A percentile compares a stretch with the other conserved stretches of the same genome.
Evolutionary conservation across 2,329 filamentous ascomycete genomes (phyloP).

Genomic region (Colletotrichum sp.): DNA sequence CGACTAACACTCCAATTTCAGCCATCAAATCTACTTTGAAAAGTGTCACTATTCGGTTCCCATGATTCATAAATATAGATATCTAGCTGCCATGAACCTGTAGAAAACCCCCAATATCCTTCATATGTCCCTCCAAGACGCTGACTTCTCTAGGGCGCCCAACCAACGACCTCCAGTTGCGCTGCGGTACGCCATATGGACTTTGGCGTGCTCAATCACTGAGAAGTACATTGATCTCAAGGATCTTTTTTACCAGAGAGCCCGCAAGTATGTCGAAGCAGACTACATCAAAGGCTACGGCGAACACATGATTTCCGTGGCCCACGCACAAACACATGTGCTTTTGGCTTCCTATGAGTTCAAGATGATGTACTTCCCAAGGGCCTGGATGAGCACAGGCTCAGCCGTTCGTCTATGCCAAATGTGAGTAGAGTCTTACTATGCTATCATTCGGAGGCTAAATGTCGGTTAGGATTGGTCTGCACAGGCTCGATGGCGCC

Average conservation of each 20-base stretch:
- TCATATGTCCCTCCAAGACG: not conserved
- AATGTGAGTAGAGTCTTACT: constrained; percentile 62
- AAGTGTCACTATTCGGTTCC: constrained; percentile 87
- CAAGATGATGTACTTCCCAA: constrained; percentile 96
- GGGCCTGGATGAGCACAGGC: constrained; percentile 93
- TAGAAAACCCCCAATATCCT: constrained; percentile 38
- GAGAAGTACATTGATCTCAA: constrained; percentile 83
- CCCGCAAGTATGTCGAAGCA: constrained; percentile 87
- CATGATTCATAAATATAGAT: constrained; percentile 89
- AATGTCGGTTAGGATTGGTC: constrained; percentile 72
- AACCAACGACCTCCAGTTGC: constrained; percentile 85
- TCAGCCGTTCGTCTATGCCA: constrained; percentile 80
- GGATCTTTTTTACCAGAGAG: constrained; percentile 87
- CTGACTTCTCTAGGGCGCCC: constrained; percentile 61
- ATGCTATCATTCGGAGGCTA: not conserved
- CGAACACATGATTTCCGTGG: constrained; percentile 84
- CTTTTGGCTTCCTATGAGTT: constrained; percentile 88
- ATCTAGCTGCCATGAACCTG: constrained; percentile 87
- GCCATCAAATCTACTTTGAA: constrained; percentile 85
- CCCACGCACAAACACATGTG: constrained; percentile 84
- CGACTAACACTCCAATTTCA: constrained; percentile 34
- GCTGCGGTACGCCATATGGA: constrained; percentile 95
- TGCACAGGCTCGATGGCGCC: constrained; percentile 83
- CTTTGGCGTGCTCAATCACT: constrained; percentile 82
- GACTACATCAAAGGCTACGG: constrained; percentile 94